Conservation (phyloP, 163 green algal genomes). For the Trebouxia gelatinosa region DNA sequence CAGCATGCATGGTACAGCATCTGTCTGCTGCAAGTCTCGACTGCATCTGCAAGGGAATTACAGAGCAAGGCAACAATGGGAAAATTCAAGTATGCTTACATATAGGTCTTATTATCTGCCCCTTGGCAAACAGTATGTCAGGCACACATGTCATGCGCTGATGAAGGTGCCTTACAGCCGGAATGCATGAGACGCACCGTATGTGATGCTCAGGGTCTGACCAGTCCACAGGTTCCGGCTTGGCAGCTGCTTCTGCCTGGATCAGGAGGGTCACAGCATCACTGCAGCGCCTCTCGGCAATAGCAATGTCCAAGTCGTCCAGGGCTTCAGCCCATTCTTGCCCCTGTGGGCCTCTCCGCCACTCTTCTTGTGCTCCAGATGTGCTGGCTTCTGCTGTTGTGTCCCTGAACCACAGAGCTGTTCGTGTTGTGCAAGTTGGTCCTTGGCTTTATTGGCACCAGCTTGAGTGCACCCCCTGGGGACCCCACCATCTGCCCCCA, state of each 20-base stretch:
- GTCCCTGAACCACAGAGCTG: too few relatives aligned
- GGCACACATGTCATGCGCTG: too few relatives aligned
- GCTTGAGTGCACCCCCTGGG: constrained; percentile 9
- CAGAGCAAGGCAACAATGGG: too few relatives aligned
- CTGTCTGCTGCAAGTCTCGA: too few relatives aligned
- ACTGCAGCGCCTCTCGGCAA: constrained; percentile 39
- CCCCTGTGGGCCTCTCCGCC: constrained; percentile 27
- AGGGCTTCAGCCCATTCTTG: constrained; percentile 41
- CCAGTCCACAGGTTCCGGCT: constrained; percentile 31
- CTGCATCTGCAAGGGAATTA: too few relatives aligned
- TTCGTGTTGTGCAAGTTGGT: too few relatives aligned
- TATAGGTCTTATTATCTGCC: too few relatives aligned
- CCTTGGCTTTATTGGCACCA: constrained; percentile 12
- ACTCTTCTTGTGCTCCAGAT: constrained; percentile 25
- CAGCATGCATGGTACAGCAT: too few relatives aligned
- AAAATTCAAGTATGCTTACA: too few relatives aligned
- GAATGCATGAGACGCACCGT: too few relatives aligned
- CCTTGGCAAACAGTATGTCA: too few relatives aligned
- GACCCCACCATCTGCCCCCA: constrained; percentile 22
- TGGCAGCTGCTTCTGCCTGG: background rate
- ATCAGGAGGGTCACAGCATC: constrained; percentile 42
- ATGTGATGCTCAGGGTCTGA: constrained; percentile 6
- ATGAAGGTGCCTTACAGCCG: too few relatives aligned
- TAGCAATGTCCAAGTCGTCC: constrained; percentile 46
- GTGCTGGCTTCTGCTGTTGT: background rate